Percentiles rank a stretch among this genome's conserved stretches.
Conservation (phyloP, 371 early-diverging fungal genomes). For the Syncephalastrum contaminatum region DNA sequence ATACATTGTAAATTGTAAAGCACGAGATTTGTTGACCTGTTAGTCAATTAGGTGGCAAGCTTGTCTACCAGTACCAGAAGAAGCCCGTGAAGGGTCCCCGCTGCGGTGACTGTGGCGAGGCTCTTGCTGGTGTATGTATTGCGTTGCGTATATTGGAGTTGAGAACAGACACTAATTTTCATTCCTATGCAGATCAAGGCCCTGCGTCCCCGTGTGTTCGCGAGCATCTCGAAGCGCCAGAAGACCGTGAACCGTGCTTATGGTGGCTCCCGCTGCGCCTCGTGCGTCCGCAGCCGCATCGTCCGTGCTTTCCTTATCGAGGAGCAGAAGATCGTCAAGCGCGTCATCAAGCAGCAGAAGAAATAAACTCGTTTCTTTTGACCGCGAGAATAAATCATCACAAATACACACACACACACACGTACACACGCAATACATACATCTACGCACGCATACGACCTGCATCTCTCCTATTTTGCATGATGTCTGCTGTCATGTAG, state of each 20-base stretch:
- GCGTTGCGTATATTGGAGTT: not conserved
- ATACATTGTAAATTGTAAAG: not conserved
- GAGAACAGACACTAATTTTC: not conserved
- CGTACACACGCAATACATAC: too few relatives aligned
- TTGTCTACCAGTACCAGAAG: slow-evolving; percentile 88
- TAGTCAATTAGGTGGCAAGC: slow-evolving; percentile 73
- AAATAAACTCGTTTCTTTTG: slow-evolving; percentile 7
- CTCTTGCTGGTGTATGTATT: slow-evolving; percentile 82
- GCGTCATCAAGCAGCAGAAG: slow-evolving; percentile 85
- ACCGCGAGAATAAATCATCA: too few relatives aligned
- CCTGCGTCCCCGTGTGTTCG: slow-evolving; percentile 87
- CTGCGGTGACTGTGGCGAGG: slow-evolving; percentile 96
- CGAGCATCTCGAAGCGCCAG: slow-evolving; percentile 85
- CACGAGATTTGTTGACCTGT: not conserved
- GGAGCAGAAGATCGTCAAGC: slow-evolving; percentile 99
- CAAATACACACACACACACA: too few relatives aligned
- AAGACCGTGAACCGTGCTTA: slow-evolving; percentile 95
- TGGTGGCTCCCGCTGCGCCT: slow-evolving; percentile 93
- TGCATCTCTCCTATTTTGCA: too few relatives aligned
- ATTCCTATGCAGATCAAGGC: slow-evolving; percentile 70
- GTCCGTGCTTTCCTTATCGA: slow-evolving; percentile 98
- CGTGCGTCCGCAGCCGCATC: slow-evolving; percentile 94
- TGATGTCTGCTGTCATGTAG: too few relatives aligned
- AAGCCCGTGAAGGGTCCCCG: slow-evolving; percentile 91
- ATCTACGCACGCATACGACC: too few relatives aligned